Conservation (phyloP, 306 rosid genomes). For the Prunus campanulata region DNA sequence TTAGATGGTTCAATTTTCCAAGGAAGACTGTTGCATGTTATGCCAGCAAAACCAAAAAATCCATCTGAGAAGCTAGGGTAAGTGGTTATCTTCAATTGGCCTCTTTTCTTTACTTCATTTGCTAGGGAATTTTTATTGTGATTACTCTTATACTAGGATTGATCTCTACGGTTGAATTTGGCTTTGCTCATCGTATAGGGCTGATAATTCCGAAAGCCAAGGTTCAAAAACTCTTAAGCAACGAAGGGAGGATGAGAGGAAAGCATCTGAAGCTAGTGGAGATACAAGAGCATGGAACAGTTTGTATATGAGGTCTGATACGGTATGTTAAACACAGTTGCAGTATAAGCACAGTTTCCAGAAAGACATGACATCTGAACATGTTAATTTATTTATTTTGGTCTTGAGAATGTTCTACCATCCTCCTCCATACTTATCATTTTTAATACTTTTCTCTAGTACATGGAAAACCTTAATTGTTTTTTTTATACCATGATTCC, state of each 20-base stretch:
- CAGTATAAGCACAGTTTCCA: neutral
- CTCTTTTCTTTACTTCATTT: neutral
- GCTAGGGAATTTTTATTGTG: neutral
- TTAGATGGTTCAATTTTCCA: slow-evolving; percentile 77
- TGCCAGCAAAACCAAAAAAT: slow-evolving; percentile 63
- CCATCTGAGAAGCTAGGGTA: slow-evolving; percentile 60
- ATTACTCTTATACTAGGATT: neutral
- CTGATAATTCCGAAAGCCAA: slow-evolving; percentile 42
- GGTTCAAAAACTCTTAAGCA: slow-evolving; percentile 60
- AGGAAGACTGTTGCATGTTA: slow-evolving; percentile 88
- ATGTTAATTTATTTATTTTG: neutral
- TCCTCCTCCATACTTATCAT: neutral
- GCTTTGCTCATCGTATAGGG: slow-evolving; percentile 41
- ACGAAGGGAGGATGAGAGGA: slow-evolving; percentile 70
- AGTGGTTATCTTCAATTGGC: slow-evolving; percentile 18
- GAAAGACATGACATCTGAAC: neutral
- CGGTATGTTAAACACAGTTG: slow-evolving; percentile 45
- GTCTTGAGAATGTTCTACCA: neutral
- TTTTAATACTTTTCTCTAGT: neutral
- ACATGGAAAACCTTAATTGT: neutral
- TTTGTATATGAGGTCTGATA: slow-evolving; percentile 85
- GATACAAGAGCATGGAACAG: slow-evolving; percentile 94
- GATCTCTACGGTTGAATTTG: slow-evolving; percentile 10
- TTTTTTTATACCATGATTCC: neutral
- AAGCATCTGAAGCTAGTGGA: slow-evolving; percentile 84